Base-by-base conservation (phyloP, 192 early-diverging fungal species). In the Entophlyctis luteolus region DNA sequence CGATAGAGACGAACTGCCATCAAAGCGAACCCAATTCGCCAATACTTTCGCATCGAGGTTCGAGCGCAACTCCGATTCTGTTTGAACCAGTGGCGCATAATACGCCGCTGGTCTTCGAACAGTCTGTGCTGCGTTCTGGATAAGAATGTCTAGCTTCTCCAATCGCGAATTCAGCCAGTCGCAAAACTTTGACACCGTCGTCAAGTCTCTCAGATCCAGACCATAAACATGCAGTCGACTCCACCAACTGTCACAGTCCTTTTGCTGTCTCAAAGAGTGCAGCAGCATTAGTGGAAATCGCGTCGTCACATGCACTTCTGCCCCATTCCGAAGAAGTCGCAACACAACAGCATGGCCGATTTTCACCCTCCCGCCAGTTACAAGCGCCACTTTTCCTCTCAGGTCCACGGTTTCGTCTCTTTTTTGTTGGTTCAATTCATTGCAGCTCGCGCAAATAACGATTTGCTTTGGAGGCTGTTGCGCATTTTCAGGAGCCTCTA, bases 231-330 rank as follows among this genome's bases (percentile, higher is more conserved):
- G 6, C 6, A 68, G 18, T 28, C 67, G 46, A 4, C 31, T 25
- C 55, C 55, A 60, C 67, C 67, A 68, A 14, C 12, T 18, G 6
- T 35, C 53, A 1, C 42, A 18, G 62, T 68, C 67, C 20, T n/a
- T 8, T 22, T 38, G n/a, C 10, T 0, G 1, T 2, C 31, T 1
- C 14, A 65, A 65, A 1, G 62, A 29, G 31, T 65, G 47, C 10
- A 53, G 12, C 27, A 65, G 20, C 4, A 73, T 36, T 18, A 74
- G 49, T 28, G 72, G 72, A 50, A 73, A 73, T 47, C 70, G 57
- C 2, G 71, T 73, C 8, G 72, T 73, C 6, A 74, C 47, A 56
- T 74, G 48, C 16, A 73, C 72, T 22, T 35, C 65, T 6, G 72
- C 68, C 8, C 71, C 71, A 34, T 50, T 50, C 22, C 71, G 27